Base-by-base conservation (phyloP, 2,329 filamentous ascomycete genomes). In the Dothideomycetes sp. region DNA sequence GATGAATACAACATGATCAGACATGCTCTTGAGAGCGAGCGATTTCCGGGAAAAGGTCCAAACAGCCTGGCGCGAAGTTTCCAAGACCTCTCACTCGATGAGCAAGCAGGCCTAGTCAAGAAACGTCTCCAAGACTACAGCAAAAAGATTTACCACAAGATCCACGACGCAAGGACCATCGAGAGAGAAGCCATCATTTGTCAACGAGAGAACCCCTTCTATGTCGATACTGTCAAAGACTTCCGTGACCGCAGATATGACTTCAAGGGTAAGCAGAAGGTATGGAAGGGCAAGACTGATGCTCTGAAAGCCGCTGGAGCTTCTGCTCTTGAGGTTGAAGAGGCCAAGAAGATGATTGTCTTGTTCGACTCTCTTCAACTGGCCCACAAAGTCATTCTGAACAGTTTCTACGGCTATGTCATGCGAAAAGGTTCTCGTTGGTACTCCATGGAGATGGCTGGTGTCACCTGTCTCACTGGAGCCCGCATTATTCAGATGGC, bases 1-100 rank as follows among this genome's bases (percentile, higher is more conserved):
- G 89, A 96, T 58, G 91, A 98, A 58, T 98, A 98, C 73, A 96
- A 96, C 64, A 98, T 98, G 91, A 94, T 98, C 54, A 76, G 85
- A 30, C 80, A 91, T 54, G 83, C 88, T 0, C 70, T 96, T 4
- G 84, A 93, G 53, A 95, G 93, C 53, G 93, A 98, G 58, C 81
- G 73, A 36, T 98, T 98, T 50, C 91, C 93, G 0, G 84, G 83
- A 2, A 85, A 80, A 53, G 73, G 67, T 28, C 78, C 84, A 1
- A 84, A 81, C 47, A 74, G 77, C 7, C 80, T 85, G 1, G 61
- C 67, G 46, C 73, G 86, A 43, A 75, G 78, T 0, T 98, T 95
- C 53, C 78, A 87, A 47, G 86, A 96, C 13, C 67, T 98, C 13
- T 69, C 77, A 13, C 62, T 73, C 2, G 88, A 94, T 44, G 91